Conservation (phyloP, 148 eudicot genomes). For the Persicaria maculosa region DNA sequence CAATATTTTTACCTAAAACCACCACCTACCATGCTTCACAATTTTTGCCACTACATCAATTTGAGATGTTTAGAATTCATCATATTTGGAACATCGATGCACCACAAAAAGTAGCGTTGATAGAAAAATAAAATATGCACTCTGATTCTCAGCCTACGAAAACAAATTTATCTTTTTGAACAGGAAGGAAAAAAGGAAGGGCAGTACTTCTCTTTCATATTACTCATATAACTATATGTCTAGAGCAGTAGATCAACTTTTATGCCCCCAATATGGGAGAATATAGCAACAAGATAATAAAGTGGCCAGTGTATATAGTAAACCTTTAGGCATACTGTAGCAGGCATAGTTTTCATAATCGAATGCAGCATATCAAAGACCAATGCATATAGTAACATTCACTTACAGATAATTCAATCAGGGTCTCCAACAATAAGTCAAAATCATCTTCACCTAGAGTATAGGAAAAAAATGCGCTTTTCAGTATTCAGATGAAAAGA, state of each 20-base stretch:
- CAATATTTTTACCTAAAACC: background rate
- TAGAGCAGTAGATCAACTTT: background rate
- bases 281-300: background rate
- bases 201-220: background rate
- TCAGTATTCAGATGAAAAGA: conserved; percentile 2
- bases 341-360: background rate
- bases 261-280: background rate
- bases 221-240: background rate
- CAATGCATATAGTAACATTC: background rate
- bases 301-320: background rate
- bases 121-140: background rate
- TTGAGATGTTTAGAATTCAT: background rate
- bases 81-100: background rate
- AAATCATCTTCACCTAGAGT: conserved; percentile 61
- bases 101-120: background rate
- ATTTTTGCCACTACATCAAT: background rate
- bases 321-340: background rate
- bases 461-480: background rate
- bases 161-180: background rate
- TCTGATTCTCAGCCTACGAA: background rate
- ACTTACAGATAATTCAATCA: conserved; percentile 74
- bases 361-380: background rate
- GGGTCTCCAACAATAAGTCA: conserved; percentile 69
- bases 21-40: background rate
- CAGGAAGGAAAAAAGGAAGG: background rate